Percentiles rank a stretch among this genome's conserved stretches.
Conservation (phyloP, 441 rosid genomes). For the Aquilaria agallochum region DNA sequence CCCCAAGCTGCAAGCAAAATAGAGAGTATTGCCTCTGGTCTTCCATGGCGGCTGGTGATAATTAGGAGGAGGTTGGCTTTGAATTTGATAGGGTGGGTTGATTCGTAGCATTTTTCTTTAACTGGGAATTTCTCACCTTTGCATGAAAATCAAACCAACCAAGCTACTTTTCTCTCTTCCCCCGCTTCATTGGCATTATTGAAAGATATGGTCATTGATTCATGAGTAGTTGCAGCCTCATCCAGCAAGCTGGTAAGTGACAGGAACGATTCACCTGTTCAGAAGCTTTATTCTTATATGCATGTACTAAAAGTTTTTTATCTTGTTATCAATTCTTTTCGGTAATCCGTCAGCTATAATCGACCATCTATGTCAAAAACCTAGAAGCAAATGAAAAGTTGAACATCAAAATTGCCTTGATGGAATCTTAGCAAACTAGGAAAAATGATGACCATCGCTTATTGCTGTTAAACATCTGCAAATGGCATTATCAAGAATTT, state of each 20-base stretch:
- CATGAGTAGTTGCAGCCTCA: slow-evolving; percentile 39
- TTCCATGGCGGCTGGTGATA: slow-evolving; percentile 16
- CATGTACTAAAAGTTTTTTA: slow-evolving; percentile 94
- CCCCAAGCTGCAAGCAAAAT: slow-evolving; percentile 69
- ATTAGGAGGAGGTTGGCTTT: background rate
- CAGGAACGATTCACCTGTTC: slow-evolving; percentile 85
- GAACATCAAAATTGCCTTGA: background rate
- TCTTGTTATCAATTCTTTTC: slow-evolving; percentile 94
- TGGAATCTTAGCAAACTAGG: background rate
- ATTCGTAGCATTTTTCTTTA: too few relatives aligned
- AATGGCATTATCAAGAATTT: too few relatives aligned
- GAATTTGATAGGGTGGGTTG: too few relatives aligned
- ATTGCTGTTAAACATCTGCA: too few relatives aligned
- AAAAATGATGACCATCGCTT: too few relatives aligned
- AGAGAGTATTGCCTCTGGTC: slow-evolving; percentile 28
- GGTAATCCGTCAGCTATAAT: slow-evolving; percentile 89
- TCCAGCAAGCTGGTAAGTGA: slow-evolving; percentile 64
- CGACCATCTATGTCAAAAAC: slow-evolving; percentile 60
- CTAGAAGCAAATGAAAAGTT: background rate
- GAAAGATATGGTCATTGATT: slow-evolving; percentile 39
- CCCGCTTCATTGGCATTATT: slow-evolving; percentile 19
- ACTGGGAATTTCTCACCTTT: slow-evolving; percentile 7
- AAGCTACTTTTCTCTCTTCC: slow-evolving; percentile 9
- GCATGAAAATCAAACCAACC: background rate
- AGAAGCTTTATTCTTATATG: slow-evolving; percentile 85